Evolutionary conservation across 495 filamentous ascomycete species (phyloP), one percentile per base, ranked within the genome.

Genomic region (Durotheca rogersii): DNA sequence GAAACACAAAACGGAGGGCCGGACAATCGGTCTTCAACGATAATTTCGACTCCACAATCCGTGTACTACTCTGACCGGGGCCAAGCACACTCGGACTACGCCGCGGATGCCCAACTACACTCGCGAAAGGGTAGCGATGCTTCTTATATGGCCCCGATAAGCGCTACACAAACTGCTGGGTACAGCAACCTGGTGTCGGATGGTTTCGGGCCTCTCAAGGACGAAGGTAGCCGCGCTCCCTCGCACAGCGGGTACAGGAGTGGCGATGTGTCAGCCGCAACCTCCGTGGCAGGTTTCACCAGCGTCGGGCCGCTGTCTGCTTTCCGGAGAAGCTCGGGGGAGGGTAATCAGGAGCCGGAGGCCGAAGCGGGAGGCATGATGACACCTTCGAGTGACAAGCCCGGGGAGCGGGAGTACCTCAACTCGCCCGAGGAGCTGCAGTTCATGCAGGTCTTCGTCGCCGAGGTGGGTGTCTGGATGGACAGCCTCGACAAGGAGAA

Each of bases 401-500:
- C 61, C 2, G 66, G 62, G 35, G 69, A 73, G 15, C 71, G 75
- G 20, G 68, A 77, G 14, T 87, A 78, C 53, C 72, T 96, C 18
- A 80, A 79, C 47, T 79, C 79, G 10, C 81, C 83, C 2, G 86
- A 95, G 35, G 88, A 95, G 64, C 77, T 90, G 1, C 74, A 83
- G 31, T 88, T 89, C 58, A 87, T 98, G 82, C 89, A 94, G 63
- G 82, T 88, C 0, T 98, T 95, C 63, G 83, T 93, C 18, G 89
- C 95, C 60, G 87, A 96, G 56, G 86, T 98, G 11, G 90, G 88
- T 2, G 67, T 88, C 12, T 95, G 92, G 88, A 93, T 98, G 89
- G 93, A 97, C 66, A 87, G 82, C 37, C 81, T 96, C 73, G 88
- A 96, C 72, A 78, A 80, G 20, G 76, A 81, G 61, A 94, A 95